Percentiles rank a stretch among this genome's conserved stretches.
Evolutionary conservation across 805 yeast species (phyloP).

Genomic region (Yamadazyma tumulicola): DNA sequence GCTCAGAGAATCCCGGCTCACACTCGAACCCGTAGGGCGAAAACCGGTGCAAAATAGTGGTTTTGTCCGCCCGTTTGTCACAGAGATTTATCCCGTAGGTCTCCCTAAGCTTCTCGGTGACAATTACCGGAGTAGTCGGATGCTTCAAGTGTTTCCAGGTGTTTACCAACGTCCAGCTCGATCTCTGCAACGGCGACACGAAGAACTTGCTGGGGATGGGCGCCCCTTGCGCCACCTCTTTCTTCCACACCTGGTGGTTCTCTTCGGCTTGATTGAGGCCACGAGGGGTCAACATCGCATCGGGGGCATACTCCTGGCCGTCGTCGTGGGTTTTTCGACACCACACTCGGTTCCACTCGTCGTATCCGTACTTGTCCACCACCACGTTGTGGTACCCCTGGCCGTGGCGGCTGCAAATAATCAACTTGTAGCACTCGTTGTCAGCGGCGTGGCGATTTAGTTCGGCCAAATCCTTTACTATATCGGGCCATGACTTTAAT

Average conservation of each 20-base stretch:
- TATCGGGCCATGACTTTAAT: slow-evolving; percentile 37
- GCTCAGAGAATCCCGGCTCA: slow-evolving; percentile 45
- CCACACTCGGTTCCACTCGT: slow-evolving; percentile 59
- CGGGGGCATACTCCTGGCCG: slow-evolving; percentile 54
- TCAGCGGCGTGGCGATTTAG: slow-evolving; percentile 32
- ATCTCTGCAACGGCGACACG: slow-evolving; percentile 62
- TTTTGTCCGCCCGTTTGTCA: slow-evolving; percentile 49
- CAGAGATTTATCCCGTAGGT: slow-evolving; percentile 59
- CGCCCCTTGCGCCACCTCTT: slow-evolving; percentile 44
- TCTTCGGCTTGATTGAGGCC: slow-evolving; percentile 57
- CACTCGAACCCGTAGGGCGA: slow-evolving; percentile 33
- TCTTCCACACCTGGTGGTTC: slow-evolving; percentile 41
- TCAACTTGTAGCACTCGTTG: slow-evolving; percentile 44
- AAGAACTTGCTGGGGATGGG: slow-evolving; percentile 56
- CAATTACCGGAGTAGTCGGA: slow-evolving; percentile 23
- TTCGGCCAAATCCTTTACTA: slow-evolving; percentile 25
- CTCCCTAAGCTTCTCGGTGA: slow-evolving; percentile 51
- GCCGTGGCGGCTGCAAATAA: slow-evolving; percentile 64
- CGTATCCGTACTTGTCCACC: slow-evolving; percentile 51
- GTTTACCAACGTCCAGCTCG: slow-evolving; percentile 51
- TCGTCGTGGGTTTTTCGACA: slow-evolving; percentile 52
- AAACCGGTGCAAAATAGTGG: slow-evolving; percentile 36
- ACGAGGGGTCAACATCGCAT: slow-evolving; percentile 53
- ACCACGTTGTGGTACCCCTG: slow-evolving; percentile 65
- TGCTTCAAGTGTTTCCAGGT: slow-evolving; percentile 47